Evolutionary conservation across 164 flowering plant genomes (phyloP), one percentile per base, ranked within the genome.

Genomic region (Macadamia integrifolia): DNA sequence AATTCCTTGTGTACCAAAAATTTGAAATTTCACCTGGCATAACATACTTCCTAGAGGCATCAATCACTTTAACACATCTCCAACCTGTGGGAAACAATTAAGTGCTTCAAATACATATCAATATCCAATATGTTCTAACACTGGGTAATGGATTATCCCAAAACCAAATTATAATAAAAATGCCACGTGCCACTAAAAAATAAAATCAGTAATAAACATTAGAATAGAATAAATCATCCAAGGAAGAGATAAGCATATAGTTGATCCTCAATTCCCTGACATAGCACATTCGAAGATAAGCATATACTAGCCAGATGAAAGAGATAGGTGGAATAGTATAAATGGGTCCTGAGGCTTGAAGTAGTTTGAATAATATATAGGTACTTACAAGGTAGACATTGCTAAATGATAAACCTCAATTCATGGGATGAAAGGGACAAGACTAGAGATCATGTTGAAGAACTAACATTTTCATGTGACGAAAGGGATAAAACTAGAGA

Each of bases 41-140:
- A 74, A 94, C 98, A 85, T 75, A 91, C 76, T 92, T 95, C 71
- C 98, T 97, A 60, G 88, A 79, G 57, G 98, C 99, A 77, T 95
- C 96, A 71, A 95, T 71, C 66, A 92, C 85, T 13, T 70, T 78
- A 52, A 89, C 93, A 74, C 89, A 83, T 94, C 97, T 46, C 82
- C 83, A 60, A 91, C 97, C 98, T 91, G 82, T 64, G 65, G 74
- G 67, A 66, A 56, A 9, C 44, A 71, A 61, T 56, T 42, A 10
- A 67, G 5, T 52, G 13, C 23, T 1, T 46, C 50, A 46, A 11
- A 23, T 53, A 44, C 57, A 67, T 44, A 15, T 63, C 67, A 63
- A 58, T 30, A 13, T 3, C 13, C 9, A 3, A 30, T 9, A 52
- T 29, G 30, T 30, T 48, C 18, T 13, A 62, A 28, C 14, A 35